Percentiles rank a stretch among this genome's conserved stretches.
phyloP scores from a whole-genome alignment of 148 eudicot species.

The Vaccinium darrowii region DNA sequence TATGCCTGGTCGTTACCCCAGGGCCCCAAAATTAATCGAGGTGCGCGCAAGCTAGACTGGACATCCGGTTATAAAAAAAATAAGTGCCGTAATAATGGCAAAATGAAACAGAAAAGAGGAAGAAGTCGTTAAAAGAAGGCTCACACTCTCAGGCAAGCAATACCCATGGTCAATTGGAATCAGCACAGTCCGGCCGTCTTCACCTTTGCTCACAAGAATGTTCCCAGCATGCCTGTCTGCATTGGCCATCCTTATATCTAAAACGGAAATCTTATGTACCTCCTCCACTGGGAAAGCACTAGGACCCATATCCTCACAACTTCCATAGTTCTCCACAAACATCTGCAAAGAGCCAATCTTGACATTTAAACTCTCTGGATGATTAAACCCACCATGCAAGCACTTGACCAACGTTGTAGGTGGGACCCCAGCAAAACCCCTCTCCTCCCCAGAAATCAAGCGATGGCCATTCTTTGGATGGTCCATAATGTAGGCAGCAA shows the following conservation, averaged over 20 bases:
- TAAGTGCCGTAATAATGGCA: background rate
- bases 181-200: constrained; percentile 50
- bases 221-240: constrained; percentile 97
- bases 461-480: constrained; percentile 76
- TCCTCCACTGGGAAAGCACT: constrained; percentile 74
- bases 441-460: constrained; percentile 50
- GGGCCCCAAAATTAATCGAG: too few relatives aligned
- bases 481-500: constrained; percentile 83
- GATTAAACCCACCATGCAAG: constrained; percentile 68
- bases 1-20: too few relatives aligned
- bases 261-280: constrained; percentile 87
- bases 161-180: constrained; percentile 97
- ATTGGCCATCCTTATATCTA: constrained; percentile 94
- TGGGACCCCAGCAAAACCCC: constrained; percentile 91
- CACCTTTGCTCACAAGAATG: constrained; percentile 68
- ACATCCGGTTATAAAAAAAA: too few relatives aligned
- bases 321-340: constrained; percentile 79
- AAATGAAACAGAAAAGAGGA: background rate
- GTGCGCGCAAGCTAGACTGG: too few relatives aligned
- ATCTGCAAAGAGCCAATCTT: constrained; percentile 89
- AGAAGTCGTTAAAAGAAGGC: constrained; percentile 20
- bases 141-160: constrained; percentile 92
- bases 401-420: constrained; percentile 71
- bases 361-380: constrained; percentile 44
- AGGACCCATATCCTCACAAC: constrained; percentile 96